Evolutionary conservation across 75 land plant genomes (phyloP), one percentile per base, ranked within the genome.

Genomic region (Pinus albicaulis): DNA sequence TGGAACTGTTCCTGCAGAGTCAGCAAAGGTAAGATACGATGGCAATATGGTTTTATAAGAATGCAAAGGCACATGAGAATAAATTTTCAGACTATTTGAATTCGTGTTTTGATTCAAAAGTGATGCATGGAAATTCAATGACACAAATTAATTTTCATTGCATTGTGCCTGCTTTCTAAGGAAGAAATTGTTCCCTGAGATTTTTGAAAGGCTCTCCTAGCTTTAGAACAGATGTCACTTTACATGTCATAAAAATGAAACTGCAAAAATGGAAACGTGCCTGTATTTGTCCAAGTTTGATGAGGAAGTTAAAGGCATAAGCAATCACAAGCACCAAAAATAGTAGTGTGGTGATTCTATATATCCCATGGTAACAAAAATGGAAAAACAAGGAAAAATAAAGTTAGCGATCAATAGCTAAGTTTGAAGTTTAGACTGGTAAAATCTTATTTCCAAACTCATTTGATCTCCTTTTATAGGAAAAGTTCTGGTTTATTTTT

Each of bases 1-100:
- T 76, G 98, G 91, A 56, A 95, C 95, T 63, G 93, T 95, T 64
- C 95, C 98, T 36, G 72, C 83, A 17, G 98, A 95, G 76, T 95
- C 98, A 73, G 91, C 95, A 24, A 85, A 71, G 92, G 98, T 94
- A 72, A 57, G 65, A 25, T 66, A 34, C 70, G 8, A 5, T 10
- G 34, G 20, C 22, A 38, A 38, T 66, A 66, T 20, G 22, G 20
- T 66, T 66, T 15, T 20, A 66, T 8, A 36, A 41, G 25, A 76
- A 77, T 34, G 38, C 53, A 38, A 23, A 15, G 17, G 8, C 16
- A 26, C 19, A 58, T 75, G 7, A 56, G 17, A 14, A 28, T 13
- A 8, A 13, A 19, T 55, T 73, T 25, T 17, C 16, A 26, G 22
- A 66, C 20, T 66, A 8, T 66, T 38, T 66, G 38, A 14, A 34